Evolutionary conservation across 208 protist genomes (phyloP), one percentile per base, ranked within the genome.

Genomic region (Crithidia sp.): DNA sequence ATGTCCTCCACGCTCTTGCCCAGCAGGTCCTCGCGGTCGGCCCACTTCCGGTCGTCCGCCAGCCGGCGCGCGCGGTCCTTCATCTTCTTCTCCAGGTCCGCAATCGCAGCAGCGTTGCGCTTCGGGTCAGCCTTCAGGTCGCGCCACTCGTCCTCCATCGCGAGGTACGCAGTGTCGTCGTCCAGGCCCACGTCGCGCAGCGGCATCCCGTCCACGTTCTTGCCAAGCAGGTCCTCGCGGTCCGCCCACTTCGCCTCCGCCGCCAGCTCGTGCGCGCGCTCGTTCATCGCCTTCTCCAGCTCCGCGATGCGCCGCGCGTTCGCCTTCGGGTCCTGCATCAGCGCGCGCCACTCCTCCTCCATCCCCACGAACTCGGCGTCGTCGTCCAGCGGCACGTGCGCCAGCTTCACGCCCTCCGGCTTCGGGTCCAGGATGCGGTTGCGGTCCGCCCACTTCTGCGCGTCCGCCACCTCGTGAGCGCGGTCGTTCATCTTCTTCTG

Each of bases 251-350:
- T 70, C 61, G 68, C 65, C 14, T 78, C 68, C 54, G 79, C 59
- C 17, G 86, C 88, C 12, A 93, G 77, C 60, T 85, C 77, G 66
- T 85, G 61, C 1, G 86, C 85, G 44, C 88, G 88, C n/a, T 76
- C 77, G 16, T 91, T 87, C 4, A 93, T 67, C 14, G 77, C 67
- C 39, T 76, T 59, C 77, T 93, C 86, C 13, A 74, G 79, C 36
- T 91, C 86, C 12, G 47, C 55, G 55, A 93, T 83, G 50, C 62
- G 81, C n/a, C 76, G 73, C 56, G 28, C 28, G 28, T 28, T 28
- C 28, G 28, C 28, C 28, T 28, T 28, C 45, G 13, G 45, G 45
- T 74, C 65, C 10, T 58, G 56, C 64, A 74, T 76, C 55, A 84
- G 60, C 3, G 52, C 66, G 67, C 67, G 68, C 52, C 76, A 74